These are phyloP conservation scores for Starmera pachycereana DNA, from an alignment of 805 yeast species.

Conservation along the genomic window DNA sequence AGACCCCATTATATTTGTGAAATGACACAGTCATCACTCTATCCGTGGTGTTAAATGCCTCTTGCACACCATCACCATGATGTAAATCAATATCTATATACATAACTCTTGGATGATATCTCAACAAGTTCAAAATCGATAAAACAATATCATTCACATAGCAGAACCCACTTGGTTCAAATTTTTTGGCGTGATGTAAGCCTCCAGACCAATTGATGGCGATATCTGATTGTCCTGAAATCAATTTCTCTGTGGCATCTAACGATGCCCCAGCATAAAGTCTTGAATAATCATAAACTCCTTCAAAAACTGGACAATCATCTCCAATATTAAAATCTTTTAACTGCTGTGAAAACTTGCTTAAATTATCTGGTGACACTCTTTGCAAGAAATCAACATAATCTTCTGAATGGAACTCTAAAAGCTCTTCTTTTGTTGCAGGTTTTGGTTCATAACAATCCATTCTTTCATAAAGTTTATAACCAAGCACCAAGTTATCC, in stretches of 20 bases:
- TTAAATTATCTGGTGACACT: slow-evolving; percentile 65
- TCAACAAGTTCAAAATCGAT: slow-evolving; percentile 71
- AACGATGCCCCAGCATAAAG: slow-evolving; percentile 89
- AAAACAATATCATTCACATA: slow-evolving; percentile 90
- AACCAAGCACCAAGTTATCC: slow-evolving; percentile 79
- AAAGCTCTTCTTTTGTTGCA: slow-evolving; percentile 74
- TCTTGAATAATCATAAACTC: slow-evolving; percentile 82
- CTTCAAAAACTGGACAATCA: slow-evolving; percentile 93
- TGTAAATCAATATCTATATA: slow-evolving; percentile 93
- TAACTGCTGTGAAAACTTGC: slow-evolving; percentile 43
- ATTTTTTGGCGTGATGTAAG: slow-evolving; percentile 90
- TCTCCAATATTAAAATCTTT: slow-evolving; percentile 83
- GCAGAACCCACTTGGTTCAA: slow-evolving; percentile 92
- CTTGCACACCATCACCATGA: slow-evolving; percentile 98
- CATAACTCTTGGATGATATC: slow-evolving; percentile 87
- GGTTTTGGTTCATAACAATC: slow-evolving; percentile 77
- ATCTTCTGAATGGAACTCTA: slow-evolving; percentile 80
- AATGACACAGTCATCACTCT: slow-evolving; percentile 94
- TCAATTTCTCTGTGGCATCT: slow-evolving; percentile 83
- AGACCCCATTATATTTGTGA: slow-evolving; percentile 89
- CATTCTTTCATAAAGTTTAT: slow-evolving; percentile 82
- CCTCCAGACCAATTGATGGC: slow-evolving; percentile 98
- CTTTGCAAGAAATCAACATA: slow-evolving; percentile 67
- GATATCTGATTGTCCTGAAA: slow-evolving; percentile 80
- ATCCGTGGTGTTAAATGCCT: slow-evolving; percentile 90